Evolutionary conservation across 352 stramenopile genomes (phyloP).

Genomic region (Phytophthora capsici): DNA sequence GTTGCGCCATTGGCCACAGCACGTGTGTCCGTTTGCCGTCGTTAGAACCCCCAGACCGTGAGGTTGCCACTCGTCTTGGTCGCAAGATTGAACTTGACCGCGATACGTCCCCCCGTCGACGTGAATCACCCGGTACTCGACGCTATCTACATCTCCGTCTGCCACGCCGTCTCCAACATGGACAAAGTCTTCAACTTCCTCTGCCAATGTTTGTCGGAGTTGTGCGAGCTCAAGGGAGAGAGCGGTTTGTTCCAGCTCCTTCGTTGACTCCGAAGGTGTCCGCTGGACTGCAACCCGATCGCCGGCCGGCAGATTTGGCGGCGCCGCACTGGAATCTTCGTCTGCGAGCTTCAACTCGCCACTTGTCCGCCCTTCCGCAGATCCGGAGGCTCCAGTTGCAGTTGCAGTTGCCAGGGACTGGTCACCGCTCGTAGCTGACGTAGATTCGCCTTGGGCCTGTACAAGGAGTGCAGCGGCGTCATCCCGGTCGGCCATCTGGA

Average conservation of each 20-base stretch:
- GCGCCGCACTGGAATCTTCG: constrained; percentile 15
- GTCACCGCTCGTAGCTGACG: constrained; percentile 21
- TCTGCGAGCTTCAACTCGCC: constrained; percentile 20
- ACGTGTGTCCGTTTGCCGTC: constrained; percentile 30
- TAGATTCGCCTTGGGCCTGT: constrained; percentile 8
- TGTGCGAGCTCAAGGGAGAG: constrained; percentile 24
- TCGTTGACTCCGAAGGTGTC: background rate
- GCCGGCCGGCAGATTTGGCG: background rate
- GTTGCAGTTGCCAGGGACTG: constrained; percentile 41
- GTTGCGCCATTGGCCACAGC: constrained; percentile 48
- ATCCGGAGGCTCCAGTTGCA: constrained; percentile 25
- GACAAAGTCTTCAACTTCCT: constrained; percentile 1
- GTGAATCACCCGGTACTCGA: constrained; percentile 19
- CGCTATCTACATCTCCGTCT: constrained; percentile 2
- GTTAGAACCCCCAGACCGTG: constrained; percentile 57
- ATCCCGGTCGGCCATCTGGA: constrained; percentile 21
- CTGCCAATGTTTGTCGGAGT: constrained; percentile 13
- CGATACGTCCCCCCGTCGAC: constrained; percentile 22
- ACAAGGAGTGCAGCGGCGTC: constrained; percentile 24
- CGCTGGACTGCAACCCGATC: constrained; percentile 3
- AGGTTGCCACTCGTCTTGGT: constrained; percentile 18
- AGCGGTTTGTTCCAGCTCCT: constrained; percentile 1
- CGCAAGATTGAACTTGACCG: constrained; percentile 23
- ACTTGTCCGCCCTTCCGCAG: constrained; percentile 14
- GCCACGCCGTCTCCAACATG: background rate